Base-by-base conservation (phyloP, 106 monocot genomes). In the Narthecium ossifragum region DNA sequence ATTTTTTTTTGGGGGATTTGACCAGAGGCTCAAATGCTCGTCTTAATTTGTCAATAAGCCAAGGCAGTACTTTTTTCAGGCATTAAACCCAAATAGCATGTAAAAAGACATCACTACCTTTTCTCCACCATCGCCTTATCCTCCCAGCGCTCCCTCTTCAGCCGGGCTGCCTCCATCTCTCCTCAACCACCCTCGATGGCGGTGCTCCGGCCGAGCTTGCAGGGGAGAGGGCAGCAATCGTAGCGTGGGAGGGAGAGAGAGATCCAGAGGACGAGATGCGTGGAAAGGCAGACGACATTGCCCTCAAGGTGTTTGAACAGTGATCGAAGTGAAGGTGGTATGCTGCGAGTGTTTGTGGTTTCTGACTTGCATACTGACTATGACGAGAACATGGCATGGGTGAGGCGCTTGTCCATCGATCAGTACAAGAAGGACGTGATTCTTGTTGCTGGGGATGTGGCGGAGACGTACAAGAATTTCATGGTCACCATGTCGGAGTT, bases 361-460 rank as follows among this genome's bases (percentile, higher is more conserved):
- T 88, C 88, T 8, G 88, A 88, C 61, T 40, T 88, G 73, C 88
- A 83, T 67, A 80, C 83, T 29, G 88, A 88, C 53, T 83, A 88
- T 57, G 20, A 39, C 2, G 80, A 83, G 58, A 88, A 88, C 45
- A 80, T 83, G 76, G 55, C 59, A 26, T 88, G 88, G 88, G 79
- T 88, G 53, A 66, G 31, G 60, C 10, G 73, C 34, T 57, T 88
- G 3, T 73, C 88, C 3, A 31, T 36, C n/a, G 69, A 52, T 8
- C 38, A 34, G 53, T 78, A 75, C 55, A 34, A 17, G 67, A 56
- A 75, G 1, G 81, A 85, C 26, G 81, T 78, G 13, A 81, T 90
- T 13, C 38, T 90, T 36, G 85, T 90, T 2, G 84, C 89, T 7
- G 89, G 89, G 0, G 89, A 90, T n/a, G 80, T 82, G 6, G 82